A percentile compares a stretch with the other conserved stretches of the same genome.
These are phyloP conservation scores for Botrytis porri DNA, from an alignment of 2,329 filamentous ascomycete genomes.

Conservation along the genomic window DNA sequence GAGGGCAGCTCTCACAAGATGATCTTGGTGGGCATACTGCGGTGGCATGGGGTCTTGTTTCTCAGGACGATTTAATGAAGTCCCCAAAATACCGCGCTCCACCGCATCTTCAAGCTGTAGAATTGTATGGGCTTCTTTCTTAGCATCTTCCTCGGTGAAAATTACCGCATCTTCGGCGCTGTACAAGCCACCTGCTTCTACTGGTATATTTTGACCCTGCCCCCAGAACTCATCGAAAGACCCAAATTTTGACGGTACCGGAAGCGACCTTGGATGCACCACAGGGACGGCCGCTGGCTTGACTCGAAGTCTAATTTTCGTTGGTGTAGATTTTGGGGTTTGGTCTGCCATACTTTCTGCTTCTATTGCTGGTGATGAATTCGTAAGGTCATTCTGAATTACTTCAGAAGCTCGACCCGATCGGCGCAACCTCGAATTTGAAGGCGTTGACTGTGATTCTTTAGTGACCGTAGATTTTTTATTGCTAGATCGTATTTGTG, in stretches of 20 bases:
- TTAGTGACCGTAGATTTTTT: constrained; percentile 28
- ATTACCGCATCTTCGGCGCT: constrained; percentile 53
- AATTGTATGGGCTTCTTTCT: constrained; percentile 67
- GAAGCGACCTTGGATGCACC: constrained; percentile 57
- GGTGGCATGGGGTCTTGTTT: constrained; percentile 67
- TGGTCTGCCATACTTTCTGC: constrained; percentile 26
- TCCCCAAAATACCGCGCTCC: constrained; percentile 70
- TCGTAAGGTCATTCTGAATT: constrained; percentile 25
- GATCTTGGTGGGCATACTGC: constrained; percentile 85
- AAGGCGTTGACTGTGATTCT: constrained; percentile 27
- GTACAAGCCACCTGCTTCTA: constrained; percentile 56
- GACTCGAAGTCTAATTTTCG: constrained; percentile 51
- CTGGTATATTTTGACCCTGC: constrained; percentile 49
- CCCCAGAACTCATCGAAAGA: constrained; percentile 58
- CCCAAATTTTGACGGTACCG: constrained; percentile 49
- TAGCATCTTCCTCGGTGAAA: constrained; percentile 60
- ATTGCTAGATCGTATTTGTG: constrained; percentile 28
- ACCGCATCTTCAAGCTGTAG: constrained; percentile 69
- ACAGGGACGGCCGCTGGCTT: constrained; percentile 52
- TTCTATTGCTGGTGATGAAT: constrained; percentile 21
- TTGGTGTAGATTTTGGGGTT: constrained; percentile 35
- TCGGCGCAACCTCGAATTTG: constrained; percentile 29
- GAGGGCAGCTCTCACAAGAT: constrained; percentile 73
- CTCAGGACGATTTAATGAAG: constrained; percentile 69
- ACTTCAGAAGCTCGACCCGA: constrained; percentile 29